These are phyloP conservation scores for Sporothrix protearum DNA, from an alignment of 2,329 filamentous ascomycete genomes.

Conservation along the genomic window DNA sequence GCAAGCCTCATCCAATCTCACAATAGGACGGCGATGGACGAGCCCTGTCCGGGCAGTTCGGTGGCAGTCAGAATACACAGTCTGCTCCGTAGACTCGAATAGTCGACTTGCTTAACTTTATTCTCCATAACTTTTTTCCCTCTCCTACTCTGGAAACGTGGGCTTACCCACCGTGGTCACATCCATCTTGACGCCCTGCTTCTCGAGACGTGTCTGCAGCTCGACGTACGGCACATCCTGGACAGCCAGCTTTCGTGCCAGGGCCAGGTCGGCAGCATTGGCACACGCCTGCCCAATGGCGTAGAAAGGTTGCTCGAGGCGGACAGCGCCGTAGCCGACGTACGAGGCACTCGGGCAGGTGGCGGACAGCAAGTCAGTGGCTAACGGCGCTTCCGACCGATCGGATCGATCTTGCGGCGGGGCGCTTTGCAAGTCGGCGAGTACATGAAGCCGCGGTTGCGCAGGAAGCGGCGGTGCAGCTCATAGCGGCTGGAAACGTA, in stretches of 20 bases:
- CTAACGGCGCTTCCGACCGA: conserved; percentile 16
- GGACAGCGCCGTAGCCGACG: conserved; percentile 19
- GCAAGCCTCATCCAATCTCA: neutral
- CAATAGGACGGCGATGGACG: neutral
- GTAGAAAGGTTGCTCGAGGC: conserved; percentile 17
- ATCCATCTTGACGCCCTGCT: conserved; percentile 12
- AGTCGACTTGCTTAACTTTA: neutral
- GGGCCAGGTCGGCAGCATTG: neutral
- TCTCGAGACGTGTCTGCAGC: neutral
- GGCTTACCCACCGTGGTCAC: neutral
- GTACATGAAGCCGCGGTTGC: conserved; percentile 6
- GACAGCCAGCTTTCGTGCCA: neutral
- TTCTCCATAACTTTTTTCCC: too few species aligned
- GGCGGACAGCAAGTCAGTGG: conserved; percentile 10
- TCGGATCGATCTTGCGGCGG: conserved; percentile 8
- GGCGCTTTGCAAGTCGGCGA: neutral
- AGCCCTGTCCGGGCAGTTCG: neutral
- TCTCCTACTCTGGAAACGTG: neutral
- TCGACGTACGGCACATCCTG: neutral
- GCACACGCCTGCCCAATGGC: conserved; percentile 18
- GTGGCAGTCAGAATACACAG: neutral
- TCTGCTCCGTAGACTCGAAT: neutral
- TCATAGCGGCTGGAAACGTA: conserved; percentile 14
- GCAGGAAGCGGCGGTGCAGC: conserved; percentile 16
- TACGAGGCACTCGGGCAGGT: conserved; percentile 17